Conservation (phyloP, 2,329 filamentous ascomycete species). For the Lizonia empirigonia region DNA sequence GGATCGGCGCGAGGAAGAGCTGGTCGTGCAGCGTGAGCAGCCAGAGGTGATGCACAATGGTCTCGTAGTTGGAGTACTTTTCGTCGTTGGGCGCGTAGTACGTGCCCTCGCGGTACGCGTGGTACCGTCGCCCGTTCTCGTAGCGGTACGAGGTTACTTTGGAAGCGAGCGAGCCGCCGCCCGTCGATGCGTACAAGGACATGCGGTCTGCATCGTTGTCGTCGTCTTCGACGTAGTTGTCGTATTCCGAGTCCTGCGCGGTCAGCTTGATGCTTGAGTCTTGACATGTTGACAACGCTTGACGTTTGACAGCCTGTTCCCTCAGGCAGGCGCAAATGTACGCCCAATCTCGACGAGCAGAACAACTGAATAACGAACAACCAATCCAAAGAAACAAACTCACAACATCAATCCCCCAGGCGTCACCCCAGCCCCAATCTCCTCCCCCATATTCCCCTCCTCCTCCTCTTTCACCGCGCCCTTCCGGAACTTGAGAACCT, state of each 20-base stretch:
- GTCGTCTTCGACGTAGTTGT: conserved; percentile 29
- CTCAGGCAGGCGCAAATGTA: too few relatives aligned
- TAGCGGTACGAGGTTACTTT: conserved; percentile 49
- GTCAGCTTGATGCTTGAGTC: neutral
- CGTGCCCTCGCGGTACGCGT: conserved; percentile 42
- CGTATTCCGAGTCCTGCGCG: conserved; percentile 34
- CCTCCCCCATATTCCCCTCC: conserved; percentile 6
- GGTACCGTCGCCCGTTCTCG: conserved; percentile 46
- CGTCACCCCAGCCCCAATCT: neutral
- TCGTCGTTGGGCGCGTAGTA: conserved; percentile 47
- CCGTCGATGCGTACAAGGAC: conserved; percentile 37
- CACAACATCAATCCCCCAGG: conserved; percentile 21
- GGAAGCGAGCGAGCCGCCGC: conserved; percentile 47
- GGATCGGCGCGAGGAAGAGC: conserved; percentile 43
- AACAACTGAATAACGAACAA: too few relatives aligned
- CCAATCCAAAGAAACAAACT: conserved; percentile 1
- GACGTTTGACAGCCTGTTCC: too few relatives aligned
- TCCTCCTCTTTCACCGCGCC: neutral
- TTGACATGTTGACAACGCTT: too few relatives aligned
- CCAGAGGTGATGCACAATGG: conserved; percentile 44
- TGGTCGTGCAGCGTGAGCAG: conserved; percentile 44
- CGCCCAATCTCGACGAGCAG: too few relatives aligned
- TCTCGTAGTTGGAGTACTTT: conserved; percentile 34
- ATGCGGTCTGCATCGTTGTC: conserved; percentile 33
- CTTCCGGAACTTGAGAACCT: conserved; percentile 10